Percentiles rank a stretch among this genome's conserved stretches.
These are phyloP conservation scores for Pseudogymnoascus sp. DNA, from an alignment of 2,329 filamentous ascomycete species.

Conservation along the genomic window DNA sequence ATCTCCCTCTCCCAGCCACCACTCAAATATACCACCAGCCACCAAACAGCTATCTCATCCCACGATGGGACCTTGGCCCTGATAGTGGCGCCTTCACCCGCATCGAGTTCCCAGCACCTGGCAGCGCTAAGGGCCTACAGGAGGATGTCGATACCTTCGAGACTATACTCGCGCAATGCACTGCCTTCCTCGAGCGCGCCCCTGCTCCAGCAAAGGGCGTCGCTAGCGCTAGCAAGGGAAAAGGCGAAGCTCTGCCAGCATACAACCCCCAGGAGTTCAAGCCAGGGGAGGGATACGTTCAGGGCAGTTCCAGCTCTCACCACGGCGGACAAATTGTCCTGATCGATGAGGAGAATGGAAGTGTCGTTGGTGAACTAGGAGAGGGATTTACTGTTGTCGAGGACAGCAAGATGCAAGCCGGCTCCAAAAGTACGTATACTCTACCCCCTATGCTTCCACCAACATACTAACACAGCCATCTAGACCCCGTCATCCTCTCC, in stretches of 20 bases:
- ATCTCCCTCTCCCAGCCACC: slow-evolving; percentile 86
- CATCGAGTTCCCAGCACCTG: slow-evolving; percentile 78
- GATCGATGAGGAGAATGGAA: slow-evolving; percentile 92
- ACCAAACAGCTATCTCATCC: slow-evolving; percentile 86
- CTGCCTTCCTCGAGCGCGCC: slow-evolving; percentile 84
- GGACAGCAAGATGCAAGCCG: slow-evolving; percentile 66
- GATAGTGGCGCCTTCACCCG: slow-evolving; percentile 86
- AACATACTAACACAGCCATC: slow-evolving; percentile 11
- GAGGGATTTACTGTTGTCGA: slow-evolving; percentile 78
- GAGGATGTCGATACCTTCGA: slow-evolving; percentile 96
- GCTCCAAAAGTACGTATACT: slow-evolving; percentile 70
- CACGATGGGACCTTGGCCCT: slow-evolving; percentile 86
- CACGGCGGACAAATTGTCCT: slow-evolving; percentile 78
- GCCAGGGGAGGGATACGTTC: slow-evolving; percentile 71
- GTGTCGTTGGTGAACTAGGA: slow-evolving; percentile 84
- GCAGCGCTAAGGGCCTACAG: slow-evolving; percentile 67
- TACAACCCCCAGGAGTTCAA: slow-evolving; percentile 82
- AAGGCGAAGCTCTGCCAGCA: slow-evolving; percentile 36
- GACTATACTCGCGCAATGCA: slow-evolving; percentile 96
- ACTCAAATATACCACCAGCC: slow-evolving; percentile 97
- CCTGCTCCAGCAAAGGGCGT: slow-evolving; percentile 41
- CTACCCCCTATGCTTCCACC: neutral
- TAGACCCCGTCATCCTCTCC: slow-evolving; percentile 74
- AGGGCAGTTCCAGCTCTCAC: slow-evolving; percentile 51
- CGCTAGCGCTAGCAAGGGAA: slow-evolving; percentile 18